A percentile compares a stretch with the other conserved stretches of the same genome.
phyloP scores from a whole-genome alignment of 345 rosid genomes.

The Iberis pinnata region DNA sequence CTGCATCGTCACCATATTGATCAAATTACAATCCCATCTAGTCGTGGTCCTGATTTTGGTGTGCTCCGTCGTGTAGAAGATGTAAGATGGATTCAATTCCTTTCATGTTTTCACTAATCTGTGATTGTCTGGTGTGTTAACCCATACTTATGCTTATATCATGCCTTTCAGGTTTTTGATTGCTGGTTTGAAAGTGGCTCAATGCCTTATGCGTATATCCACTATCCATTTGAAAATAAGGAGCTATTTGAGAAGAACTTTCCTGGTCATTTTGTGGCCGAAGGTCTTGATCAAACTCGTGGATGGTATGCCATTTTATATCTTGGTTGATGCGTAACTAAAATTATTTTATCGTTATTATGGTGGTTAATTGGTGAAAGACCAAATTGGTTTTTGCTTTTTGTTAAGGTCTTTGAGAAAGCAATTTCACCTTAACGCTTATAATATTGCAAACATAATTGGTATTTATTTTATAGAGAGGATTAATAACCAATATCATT shows the following conservation, averaged over 20 bases:
- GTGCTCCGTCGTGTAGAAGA: constrained; percentile 84
- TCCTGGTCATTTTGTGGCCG: constrained; percentile 98
- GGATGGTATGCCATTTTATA: constrained; percentile 70
- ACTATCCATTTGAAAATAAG: constrained; percentile 93
- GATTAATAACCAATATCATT: constrained; percentile 3
- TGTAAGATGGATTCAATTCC: constrained; percentile 41
- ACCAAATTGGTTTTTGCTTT: background rate
- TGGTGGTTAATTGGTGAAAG: constrained; percentile 5
- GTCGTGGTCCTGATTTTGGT: constrained; percentile 71
- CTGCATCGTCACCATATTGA: constrained; percentile 95
- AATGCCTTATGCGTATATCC: constrained; percentile 99
- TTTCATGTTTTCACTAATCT: constrained; percentile 10
- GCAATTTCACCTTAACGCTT: background rate
- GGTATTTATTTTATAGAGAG: background rate
- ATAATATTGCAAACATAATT: constrained; percentile 1
- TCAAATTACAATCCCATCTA: constrained; percentile 76
- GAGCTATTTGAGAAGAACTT: constrained; percentile 84
- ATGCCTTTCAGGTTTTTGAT: constrained; percentile 76
- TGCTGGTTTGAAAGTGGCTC: constrained; percentile 99
- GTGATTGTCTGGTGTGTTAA: constrained; percentile 4
- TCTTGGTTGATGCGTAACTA: constrained; percentile 1
- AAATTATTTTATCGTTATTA: background rate
- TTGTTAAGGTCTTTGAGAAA: background rate
- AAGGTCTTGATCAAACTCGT: constrained; percentile 99
- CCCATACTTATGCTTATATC: constrained; percentile 4